These are phyloP conservation scores for Blumeria hordei DNA, from an alignment of 2,329 filamentous ascomycete species.

Conservation along the genomic window DNA sequence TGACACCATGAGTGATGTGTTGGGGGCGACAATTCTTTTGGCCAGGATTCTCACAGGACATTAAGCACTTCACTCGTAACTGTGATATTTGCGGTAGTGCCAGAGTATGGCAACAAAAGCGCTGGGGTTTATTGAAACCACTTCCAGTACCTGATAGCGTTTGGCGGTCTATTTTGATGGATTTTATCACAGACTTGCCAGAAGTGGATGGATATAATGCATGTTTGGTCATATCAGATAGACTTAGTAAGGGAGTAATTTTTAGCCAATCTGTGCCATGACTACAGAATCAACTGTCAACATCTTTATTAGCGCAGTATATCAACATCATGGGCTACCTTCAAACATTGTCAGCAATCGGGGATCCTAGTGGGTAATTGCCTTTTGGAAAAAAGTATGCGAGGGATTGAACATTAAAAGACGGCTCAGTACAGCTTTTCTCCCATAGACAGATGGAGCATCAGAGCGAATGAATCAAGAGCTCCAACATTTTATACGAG, in stretches of 20 bases:
- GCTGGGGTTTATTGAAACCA: neutral
- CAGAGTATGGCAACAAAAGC: neutral
- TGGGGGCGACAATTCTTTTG: neutral
- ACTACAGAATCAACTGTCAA: neutral
- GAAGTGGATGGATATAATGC: neutral
- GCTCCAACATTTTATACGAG: conserved; percentile 1
- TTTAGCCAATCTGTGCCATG: neutral
- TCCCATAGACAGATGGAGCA: neutral
- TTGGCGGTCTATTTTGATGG: neutral
- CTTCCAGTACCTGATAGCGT: neutral
- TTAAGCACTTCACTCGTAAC: neutral
- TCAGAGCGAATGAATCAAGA: conserved; percentile 1
- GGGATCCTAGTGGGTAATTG: too few species aligned
- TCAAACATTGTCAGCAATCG: too few species aligned
- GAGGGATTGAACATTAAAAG: too few species aligned
- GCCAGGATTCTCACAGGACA: neutral
- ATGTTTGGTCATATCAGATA: neutral
- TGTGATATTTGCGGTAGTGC: neutral
- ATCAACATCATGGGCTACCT: too few species aligned
- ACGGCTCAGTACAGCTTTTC: neutral
- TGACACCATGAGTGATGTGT: neutral
- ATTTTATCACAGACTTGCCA: neutral
- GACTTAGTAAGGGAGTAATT: neutral
- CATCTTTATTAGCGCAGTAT: too few species aligned
- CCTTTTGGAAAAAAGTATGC: too few species aligned